These are phyloP conservation scores for Tolypocladium guangdongense DNA, from an alignment of 2,329 filamentous ascomycete species.

Conservation along the genomic window DNA sequence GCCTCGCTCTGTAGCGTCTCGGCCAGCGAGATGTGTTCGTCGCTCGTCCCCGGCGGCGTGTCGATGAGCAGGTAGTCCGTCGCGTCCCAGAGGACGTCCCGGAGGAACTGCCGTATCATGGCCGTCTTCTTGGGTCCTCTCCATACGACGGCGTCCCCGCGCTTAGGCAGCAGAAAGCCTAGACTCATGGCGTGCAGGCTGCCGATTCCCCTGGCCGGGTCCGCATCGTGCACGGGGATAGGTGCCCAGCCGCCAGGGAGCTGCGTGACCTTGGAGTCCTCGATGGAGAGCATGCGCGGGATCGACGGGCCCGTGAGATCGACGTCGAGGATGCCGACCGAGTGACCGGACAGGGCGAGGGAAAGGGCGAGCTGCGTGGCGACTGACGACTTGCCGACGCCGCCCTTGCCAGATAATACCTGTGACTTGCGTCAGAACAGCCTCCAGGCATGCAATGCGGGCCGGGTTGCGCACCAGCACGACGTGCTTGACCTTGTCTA, in stretches of 20 bases:
- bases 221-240: constrained; percentile 64
- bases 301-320: constrained; percentile 96
- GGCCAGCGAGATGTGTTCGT: constrained; percentile 92
- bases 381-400: constrained; percentile 95
- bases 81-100: constrained; percentile 78
- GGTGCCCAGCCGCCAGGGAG: constrained; percentile 88
- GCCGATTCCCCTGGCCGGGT: constrained; percentile 41
- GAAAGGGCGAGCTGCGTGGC: constrained; percentile 92
- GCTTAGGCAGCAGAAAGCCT: constrained; percentile 73
- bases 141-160: constrained; percentile 93
- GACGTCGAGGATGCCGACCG: constrained; percentile 90
- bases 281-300: constrained; percentile 85
- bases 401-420: constrained; percentile 92
- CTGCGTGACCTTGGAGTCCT: constrained; percentile 81
- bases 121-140: constrained; percentile 96
- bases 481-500: constrained; percentile 60
- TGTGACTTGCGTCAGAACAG: constrained; percentile 12
- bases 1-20: constrained; percentile 65
- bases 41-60: constrained; percentile 89
- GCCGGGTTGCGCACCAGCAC: constrained; percentile 46
- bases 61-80: constrained; percentile 93
- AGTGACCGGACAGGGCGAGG: constrained; percentile 72
- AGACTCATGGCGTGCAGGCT: constrained; percentile 79
- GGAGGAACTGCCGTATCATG: constrained; percentile 94
- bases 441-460: not conserved